Base-by-base conservation (phyloP, 1,139 yeast species). In the Kodamaea derodonti region DNA sequence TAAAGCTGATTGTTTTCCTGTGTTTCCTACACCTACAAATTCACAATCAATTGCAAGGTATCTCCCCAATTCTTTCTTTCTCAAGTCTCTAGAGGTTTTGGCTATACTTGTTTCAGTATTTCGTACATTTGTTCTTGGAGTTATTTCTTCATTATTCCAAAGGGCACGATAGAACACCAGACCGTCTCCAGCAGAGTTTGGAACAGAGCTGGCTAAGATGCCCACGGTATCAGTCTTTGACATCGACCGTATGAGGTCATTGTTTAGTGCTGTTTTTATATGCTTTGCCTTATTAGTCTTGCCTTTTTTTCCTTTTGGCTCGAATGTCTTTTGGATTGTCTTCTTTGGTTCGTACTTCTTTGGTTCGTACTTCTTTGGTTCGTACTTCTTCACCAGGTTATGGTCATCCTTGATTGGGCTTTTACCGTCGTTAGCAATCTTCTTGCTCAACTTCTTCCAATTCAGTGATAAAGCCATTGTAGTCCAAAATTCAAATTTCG, bases 11-110 rank as follows among this genome's bases (percentile, higher is more conserved):
- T 71, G 75, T 24, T 52, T 48, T 6, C 94, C 95, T 14, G 78
- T 79, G 1, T 73, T 75, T 0, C 96, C 97, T 1, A 84, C 80
- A 4, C 97, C 97, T 1, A 90, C 97, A 66, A 90, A 88, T 51
- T 90, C 97, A 65, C 97, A 88, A 60, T 90, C 97, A 39, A 90
- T 75, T 0, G 96, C 88, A 6, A 90, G 47, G 46, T 75, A 87
- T 48, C 74, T 82, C 1, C 96, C 96, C 1, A 77, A 68, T 32
- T 68, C 72, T 31, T 36, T 45, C 39, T 65, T 66, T 22, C 60
- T 49, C 20, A 42, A 31, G 23, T 51, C 52, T 14, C 39, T 42
- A 11, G 27, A 5, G 11, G 33, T 4, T 17, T 14, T 14, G 17
- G 14, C 9, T 14, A 14, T 12, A 6, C 6, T 14, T 9, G 28